A percentile compares a stretch with the other conserved stretches of the same genome.
These are phyloP conservation scores for Trametopsis cervina DNA, from an alignment of 768 basidiomycete species.

Conservation along the genomic window DNA sequence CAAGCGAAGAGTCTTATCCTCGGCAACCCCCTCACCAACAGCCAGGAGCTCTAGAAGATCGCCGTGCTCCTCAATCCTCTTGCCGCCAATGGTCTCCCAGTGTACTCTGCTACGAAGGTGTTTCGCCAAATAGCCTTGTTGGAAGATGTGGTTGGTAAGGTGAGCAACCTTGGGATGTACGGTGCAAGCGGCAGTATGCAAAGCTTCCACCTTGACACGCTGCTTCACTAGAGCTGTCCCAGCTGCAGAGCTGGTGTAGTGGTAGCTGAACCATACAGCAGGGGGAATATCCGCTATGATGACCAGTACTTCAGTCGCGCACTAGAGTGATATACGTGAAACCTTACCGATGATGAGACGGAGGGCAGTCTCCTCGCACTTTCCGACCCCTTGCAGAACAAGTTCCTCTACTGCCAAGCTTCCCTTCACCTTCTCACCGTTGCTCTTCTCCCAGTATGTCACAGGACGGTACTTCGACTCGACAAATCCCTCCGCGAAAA, in stretches of 20 bases:
- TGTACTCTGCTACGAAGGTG: conserved; percentile 31
- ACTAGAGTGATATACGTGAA: not conserved
- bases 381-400: conserved; percentile 31
- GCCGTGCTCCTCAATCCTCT: conserved; percentile 22
- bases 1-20: conserved; percentile 30
- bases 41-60: conserved; percentile 23
- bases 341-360: conserved; percentile 41
- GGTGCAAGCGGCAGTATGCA: conserved; percentile 10
- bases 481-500: conserved; percentile 40
- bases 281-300: conserved; percentile 35
- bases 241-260: conserved; percentile 28
- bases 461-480: conserved; percentile 35
- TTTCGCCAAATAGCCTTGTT: conserved; percentile 29
- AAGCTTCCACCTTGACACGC: conserved; percentile 33
- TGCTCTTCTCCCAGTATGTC: conserved; percentile 38
- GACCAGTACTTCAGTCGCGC: too few relatives aligned
- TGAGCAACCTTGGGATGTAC: conserved; percentile 30
- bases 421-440: conserved; percentile 31
- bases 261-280: conserved; percentile 39
- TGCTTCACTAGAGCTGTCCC: conserved; percentile 31
- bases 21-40: conserved; percentile 27
- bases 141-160: conserved; percentile 42
- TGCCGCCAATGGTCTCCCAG: conserved; percentile 35
- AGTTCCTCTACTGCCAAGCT: conserved; percentile 30
- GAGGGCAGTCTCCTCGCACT: conserved; percentile 36